Percentiles rank a stretch among this genome's conserved stretches.
Conservation (phyloP, 1,139 yeast species). For the Geotrichum aggregatum region DNA sequence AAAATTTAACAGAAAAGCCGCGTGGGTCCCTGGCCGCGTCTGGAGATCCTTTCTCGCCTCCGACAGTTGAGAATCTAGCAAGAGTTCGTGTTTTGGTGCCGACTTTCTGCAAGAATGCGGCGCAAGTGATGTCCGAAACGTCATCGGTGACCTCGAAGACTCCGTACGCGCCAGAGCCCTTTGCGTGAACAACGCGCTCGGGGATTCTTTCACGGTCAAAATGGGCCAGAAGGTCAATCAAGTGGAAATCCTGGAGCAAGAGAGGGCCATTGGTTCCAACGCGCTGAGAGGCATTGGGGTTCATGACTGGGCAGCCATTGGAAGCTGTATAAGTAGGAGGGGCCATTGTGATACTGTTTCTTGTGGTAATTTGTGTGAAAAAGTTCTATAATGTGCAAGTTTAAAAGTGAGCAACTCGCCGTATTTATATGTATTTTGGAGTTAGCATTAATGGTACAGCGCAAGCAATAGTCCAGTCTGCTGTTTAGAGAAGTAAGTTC, state of each 20-base stretch:
- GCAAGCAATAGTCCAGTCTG: no score
- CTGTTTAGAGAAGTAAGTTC: no score
- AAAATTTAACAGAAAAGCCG: slow-evolving; percentile 78
- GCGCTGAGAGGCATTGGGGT: slow-evolving; percentile 69
- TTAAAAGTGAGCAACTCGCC: not conserved
- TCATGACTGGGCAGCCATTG: slow-evolving; percentile 65
- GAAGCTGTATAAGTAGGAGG: slow-evolving; percentile 54
- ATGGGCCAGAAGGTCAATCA: slow-evolving; percentile 73
- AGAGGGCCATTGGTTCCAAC: slow-evolving; percentile 72
- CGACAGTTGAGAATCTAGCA: slow-evolving; percentile 82
- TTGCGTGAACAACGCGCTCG: slow-evolving; percentile 86
- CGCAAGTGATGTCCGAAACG: slow-evolving; percentile 64
- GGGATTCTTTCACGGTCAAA: slow-evolving; percentile 86
- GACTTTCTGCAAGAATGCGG: slow-evolving; percentile 64
- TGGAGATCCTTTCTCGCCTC: slow-evolving; percentile 81
- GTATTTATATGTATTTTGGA: no score
- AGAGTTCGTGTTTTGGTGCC: slow-evolving; percentile 75
- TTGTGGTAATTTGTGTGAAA: not conserved
- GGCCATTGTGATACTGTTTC: not conserved
- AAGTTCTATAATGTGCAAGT: not conserved
- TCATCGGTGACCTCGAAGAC: slow-evolving; percentile 79
- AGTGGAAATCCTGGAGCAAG: slow-evolving; percentile 71
- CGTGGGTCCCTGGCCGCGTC: slow-evolving; percentile 89
- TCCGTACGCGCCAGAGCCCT: slow-evolving; percentile 85
- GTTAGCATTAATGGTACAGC: no score